These are phyloP conservation scores for Eucalyptus rudis DNA, from an alignment of 345 rosid genomes.

Conservation along the genomic window DNA sequence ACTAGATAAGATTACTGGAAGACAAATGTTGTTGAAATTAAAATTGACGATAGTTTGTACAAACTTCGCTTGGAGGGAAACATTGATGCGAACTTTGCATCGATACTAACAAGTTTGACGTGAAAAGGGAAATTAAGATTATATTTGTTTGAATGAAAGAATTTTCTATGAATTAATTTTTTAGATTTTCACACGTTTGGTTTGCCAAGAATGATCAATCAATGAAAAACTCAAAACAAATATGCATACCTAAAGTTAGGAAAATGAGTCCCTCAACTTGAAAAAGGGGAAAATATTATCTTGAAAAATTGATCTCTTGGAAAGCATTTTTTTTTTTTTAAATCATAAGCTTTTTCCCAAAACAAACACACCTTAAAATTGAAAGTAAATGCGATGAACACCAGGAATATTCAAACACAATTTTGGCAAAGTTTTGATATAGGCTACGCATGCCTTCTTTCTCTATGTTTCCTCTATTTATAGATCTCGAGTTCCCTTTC, in stretches of 20 bases:
- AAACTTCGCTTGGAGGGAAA: not conserved
- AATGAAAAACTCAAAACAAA: accelerated
- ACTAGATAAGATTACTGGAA: not conserved
- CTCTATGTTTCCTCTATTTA: not conserved
- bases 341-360: too few species aligned
- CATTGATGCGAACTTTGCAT: not conserved
- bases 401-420: not conserved
- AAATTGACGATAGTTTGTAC: not conserved
- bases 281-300: not conserved
- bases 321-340: too few species aligned
- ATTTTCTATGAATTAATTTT: accelerated
- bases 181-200: accelerated
- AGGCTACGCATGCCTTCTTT: not conserved
- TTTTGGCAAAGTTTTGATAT: not conserved
- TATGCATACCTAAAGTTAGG: too few species aligned
- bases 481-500: not conserved
- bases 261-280: not conserved
- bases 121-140: not conserved
- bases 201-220: not conserved
- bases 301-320: too few species aligned
- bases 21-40: not conserved
- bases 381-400: not conserved
- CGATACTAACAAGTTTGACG: not conserved
- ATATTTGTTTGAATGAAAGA: too few species aligned
- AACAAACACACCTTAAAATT: not conserved